Evolutionary conservation across 1,284 basidiomycete species (phyloP).

Genomic region (Cronartium quercuum): DNA sequence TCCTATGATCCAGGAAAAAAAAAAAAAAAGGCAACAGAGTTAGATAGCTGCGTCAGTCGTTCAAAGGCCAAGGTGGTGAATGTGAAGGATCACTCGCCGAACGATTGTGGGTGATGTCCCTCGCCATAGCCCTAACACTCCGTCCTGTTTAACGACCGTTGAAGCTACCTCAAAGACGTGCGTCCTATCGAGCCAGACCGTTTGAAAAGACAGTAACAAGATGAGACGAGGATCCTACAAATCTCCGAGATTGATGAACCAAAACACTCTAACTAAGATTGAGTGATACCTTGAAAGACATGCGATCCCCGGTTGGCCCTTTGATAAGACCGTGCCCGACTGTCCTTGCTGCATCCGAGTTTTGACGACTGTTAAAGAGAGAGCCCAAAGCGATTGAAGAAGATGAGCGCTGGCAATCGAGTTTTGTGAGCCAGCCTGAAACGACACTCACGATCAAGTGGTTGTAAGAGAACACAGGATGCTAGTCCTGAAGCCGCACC

Average conservation of each 20-base stretch:
- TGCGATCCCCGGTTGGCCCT: background rate
- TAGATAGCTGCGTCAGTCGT: background rate
- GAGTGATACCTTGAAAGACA: background rate
- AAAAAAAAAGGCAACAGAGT: background rate
- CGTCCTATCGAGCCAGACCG: background rate
- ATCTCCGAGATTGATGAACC: background rate
- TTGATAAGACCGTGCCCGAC: background rate
- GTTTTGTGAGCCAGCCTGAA: background rate
- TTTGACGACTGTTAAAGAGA: conserved; percentile 6
- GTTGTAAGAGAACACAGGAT: conserved; percentile 17
- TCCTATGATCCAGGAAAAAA: conserved; percentile 54
- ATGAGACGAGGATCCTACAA: background rate
- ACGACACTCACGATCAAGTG: conserved; percentile 8
- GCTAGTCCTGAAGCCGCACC: conserved; percentile 16
- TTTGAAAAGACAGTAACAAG: background rate
- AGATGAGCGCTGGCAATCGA: background rate
- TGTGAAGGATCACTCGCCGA: conserved; percentile 54
- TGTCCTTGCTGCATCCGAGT: conserved; percentile 19
- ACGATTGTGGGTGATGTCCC: conserved; percentile 75
- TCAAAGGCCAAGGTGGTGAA: background rate
- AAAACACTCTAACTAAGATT: background rate
- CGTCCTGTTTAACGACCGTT: conserved; percentile 51
- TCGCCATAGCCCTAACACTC: conserved; percentile 58
- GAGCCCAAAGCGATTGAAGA: background rate
- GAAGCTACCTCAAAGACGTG: conserved; percentile 36